A percentile compares a stretch with the other conserved stretches of the same genome.
Evolutionary conservation across 2,329 filamentous ascomycete genomes (phyloP).

Genomic region (Fusarium bactridioides): DNA sequence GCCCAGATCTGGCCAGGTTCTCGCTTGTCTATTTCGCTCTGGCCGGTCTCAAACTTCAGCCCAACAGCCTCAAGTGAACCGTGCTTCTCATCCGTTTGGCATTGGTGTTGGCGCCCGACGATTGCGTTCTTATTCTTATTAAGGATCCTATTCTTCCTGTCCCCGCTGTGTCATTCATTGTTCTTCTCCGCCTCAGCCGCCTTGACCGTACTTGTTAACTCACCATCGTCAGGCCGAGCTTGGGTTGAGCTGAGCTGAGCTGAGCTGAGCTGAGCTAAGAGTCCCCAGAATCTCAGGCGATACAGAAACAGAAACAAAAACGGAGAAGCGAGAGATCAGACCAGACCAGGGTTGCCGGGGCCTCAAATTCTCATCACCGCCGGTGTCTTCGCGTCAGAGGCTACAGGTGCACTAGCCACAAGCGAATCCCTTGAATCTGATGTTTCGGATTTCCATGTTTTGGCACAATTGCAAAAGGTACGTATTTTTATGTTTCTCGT

Average conservation of each 20-base stretch:
- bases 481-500: slow-evolving; percentile 15
- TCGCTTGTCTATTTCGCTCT: slow-evolving; percentile 25
- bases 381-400: slow-evolving; percentile 23
- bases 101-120: slow-evolving; percentile 4
- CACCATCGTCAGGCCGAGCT: background rate
- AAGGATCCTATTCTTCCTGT: background rate
- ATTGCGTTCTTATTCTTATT: slow-evolving; percentile 3
- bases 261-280: slow-evolving; percentile 4
- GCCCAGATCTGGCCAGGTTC: background rate
- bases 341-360: slow-evolving; percentile 18
- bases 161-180: background rate
- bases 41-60: slow-evolving; percentile 42
- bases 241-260: slow-evolving; percentile 2
- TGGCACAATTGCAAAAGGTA: slow-evolving; percentile 25
- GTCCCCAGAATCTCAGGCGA: background rate
- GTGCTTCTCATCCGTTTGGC: slow-evolving; percentile 19
- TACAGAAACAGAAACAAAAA: slow-evolving; percentile 15
- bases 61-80: slow-evolving; percentile 29
- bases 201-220: background rate
- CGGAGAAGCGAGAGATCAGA: slow-evolving; percentile 11
- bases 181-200: slow-evolving; percentile 16
- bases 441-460: slow-evolving; percentile 35
- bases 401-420: slow-evolving; percentile 26
- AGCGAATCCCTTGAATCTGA: slow-evolving; percentile 25
- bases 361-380: slow-evolving; percentile 14